Evolutionary conservation across 495 filamentous ascomycete genomes (phyloP), one percentile per base, ranked within the genome.

Genomic region (Acidomyces sp.): DNA sequence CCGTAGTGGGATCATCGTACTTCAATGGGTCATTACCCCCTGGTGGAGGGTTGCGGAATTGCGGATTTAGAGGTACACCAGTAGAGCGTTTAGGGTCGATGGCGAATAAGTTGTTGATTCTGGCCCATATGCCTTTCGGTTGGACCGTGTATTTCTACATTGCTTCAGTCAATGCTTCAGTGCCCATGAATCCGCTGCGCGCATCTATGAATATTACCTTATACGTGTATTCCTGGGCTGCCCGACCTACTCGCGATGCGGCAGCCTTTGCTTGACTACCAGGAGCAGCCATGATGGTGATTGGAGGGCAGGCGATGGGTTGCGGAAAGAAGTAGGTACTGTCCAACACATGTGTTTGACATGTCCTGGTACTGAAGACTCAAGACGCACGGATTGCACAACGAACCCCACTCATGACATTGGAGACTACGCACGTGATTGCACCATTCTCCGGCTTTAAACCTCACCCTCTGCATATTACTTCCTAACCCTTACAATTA

Each of bases 91-190:
- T 77, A 7, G 92, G 77, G 60, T 93, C 90, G 47, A 99, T 59
- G 41, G 88, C 74, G 46, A 94, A 63, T 39, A 74, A 57, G 35
- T 75, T 71, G 53, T 85, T 85, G 56, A 99, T 67, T 36, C 70
- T 67, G 48, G 86, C 85, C 82, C 87, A 95, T 60, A 95, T 66
- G 25, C 92, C 92, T 6, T 68, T 74, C 21, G 90, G 88, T 52
- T 90, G 85, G 48, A 99, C 69, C n/a, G 87, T 87, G 63, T 96
- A 90, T 85, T 95, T 96, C 90, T 97, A 51, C 13, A 19, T 5
- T 12, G 4, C 4, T 19, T 21, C 29, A 33, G 9, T 41, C 6
- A n/a, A 15, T 5, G 28, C 16, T 15, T n/a, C 16, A 41, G 13
- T 34, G 31, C 15, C n/a, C n/a, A n/a, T 17, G 6, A 17, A 34